These are phyloP conservation scores for Kockovaella imperatae DNA, from an alignment of 768 basidiomycete species.

Conservation along the genomic window DNA sequence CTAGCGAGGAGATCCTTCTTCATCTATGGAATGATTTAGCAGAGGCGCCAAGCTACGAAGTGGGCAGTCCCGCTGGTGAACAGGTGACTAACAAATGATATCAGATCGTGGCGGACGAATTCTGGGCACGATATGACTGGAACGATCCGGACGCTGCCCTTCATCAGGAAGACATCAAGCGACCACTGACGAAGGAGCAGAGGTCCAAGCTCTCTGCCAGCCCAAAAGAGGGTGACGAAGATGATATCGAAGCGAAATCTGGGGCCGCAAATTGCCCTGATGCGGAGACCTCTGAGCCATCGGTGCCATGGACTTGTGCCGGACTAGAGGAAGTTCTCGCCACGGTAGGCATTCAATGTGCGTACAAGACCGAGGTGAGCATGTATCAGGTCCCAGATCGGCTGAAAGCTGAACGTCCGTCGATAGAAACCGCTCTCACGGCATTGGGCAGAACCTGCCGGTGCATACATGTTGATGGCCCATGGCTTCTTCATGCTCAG, in stretches of 20 bases:
- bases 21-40: slow-evolving; percentile 35
- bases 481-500: slow-evolving; percentile 31
- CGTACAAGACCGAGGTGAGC: slow-evolving; percentile 29
- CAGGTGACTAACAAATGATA: background rate
- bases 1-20: slow-evolving; percentile 20
- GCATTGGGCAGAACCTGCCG: slow-evolving; percentile 10
- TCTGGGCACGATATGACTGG: slow-evolving; percentile 37
- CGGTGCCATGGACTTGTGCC: slow-evolving; percentile 12
- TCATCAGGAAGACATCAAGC: too few relatives aligned
- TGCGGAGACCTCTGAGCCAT: background rate
- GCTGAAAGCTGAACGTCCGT: background rate
- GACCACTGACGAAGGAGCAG: slow-evolving; percentile 6
- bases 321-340: slow-evolving; percentile 25
- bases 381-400: background rate
- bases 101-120: slow-evolving; percentile 21
- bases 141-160: slow-evolving; percentile 19
- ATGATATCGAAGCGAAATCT: background rate
- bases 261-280: background rate
- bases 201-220: background rate
- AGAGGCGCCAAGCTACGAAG: slow-evolving; percentile 22
- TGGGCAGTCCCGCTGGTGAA: too few relatives aligned
- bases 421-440: slow-evolving; percentile 23
- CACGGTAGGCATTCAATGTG: slow-evolving; percentile 31
- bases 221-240: slow-evolving; percentile 2
- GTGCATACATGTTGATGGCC: slow-evolving; percentile 18